Percentiles rank a stretch among this genome's conserved stretches.
These are phyloP conservation scores for Carex sylvatica DNA, from an alignment of 202 grass and related monocot species.

Conservation along the genomic window DNA sequence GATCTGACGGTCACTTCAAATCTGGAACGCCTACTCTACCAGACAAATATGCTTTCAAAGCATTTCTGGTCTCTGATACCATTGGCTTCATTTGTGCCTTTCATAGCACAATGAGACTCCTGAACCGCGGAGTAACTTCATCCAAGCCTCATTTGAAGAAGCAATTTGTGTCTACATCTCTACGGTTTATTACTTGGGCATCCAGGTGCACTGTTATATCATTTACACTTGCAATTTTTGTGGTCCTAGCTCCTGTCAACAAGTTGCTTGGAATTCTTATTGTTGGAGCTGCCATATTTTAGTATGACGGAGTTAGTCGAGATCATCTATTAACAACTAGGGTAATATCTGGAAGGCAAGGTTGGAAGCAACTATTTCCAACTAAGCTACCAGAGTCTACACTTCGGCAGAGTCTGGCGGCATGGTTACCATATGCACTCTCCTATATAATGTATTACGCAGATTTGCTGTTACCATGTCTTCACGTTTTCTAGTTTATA, in stretches of 20 bases:
- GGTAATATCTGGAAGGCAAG: not conserved
- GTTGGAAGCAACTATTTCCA: not conserved
- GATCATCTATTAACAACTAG: not conserved
- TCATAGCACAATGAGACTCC: not conserved
- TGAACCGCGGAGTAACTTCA: not conserved
- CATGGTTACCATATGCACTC: not conserved
- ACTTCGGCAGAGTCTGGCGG: not conserved
- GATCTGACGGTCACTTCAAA: not conserved
- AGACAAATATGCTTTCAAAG: conserved; percentile 10
- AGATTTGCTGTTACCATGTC: too few relatives aligned
- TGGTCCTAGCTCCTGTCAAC: not conserved
- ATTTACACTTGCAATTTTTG: not conserved
- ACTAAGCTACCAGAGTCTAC: not conserved
- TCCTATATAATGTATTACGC: too few relatives aligned
- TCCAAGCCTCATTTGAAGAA: not conserved
- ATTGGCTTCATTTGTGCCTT: conserved; percentile 24
- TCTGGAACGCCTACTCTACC: conserved; percentile 27
- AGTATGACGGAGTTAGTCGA: not conserved
- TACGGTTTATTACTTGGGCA: not conserved
- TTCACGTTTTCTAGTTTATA: not conserved
- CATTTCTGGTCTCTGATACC: conserved; percentile 30
- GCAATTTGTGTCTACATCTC: not conserved
- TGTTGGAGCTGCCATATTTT: not conserved
- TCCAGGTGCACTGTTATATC: not conserved
- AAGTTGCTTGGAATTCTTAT: not conserved